Percentiles rank a stretch among this genome's conserved stretches.
Evolutionary conservation across 2,329 filamentous ascomycete species (phyloP).

Genomic region (Knufia petricola): DNA sequence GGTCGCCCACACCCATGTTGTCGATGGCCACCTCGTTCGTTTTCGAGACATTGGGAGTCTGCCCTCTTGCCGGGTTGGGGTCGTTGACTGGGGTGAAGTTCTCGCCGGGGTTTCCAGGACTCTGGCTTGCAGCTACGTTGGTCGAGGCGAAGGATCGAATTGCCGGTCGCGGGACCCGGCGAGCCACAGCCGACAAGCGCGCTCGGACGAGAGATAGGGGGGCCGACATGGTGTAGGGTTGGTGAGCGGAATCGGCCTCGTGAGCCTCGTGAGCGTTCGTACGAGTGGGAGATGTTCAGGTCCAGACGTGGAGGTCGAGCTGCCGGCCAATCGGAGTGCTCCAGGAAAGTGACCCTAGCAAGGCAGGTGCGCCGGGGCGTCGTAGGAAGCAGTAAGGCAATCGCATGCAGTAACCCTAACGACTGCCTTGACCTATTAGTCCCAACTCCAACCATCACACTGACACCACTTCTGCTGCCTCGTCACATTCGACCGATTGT

Average conservation of each 20-base stretch:
- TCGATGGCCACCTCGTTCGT: constrained; percentile 50
- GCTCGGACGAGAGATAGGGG: constrained; percentile 2
- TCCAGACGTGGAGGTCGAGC: constrained; percentile 40
- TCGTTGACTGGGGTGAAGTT: constrained; percentile 46
- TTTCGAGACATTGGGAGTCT: constrained; percentile 48
- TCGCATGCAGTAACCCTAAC: too few species aligned
- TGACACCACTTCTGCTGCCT: not conserved
- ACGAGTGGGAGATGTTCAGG: not conserved
- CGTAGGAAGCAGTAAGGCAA: constrained; percentile 7
- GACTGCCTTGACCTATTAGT: too few species aligned
- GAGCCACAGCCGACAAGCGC: constrained; percentile 10
- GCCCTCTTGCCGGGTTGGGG: constrained; percentile 39
- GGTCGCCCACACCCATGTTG: constrained; percentile 41
- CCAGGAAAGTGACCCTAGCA: not conserved
- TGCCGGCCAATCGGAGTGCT: constrained; percentile 10
- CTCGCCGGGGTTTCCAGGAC: constrained; percentile 24
- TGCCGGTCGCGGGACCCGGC: not conserved
- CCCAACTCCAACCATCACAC: too few species aligned
- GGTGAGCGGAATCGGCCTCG: not conserved
- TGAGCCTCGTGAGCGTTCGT: not conserved
- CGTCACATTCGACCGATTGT: too few species aligned
- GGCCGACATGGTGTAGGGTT: constrained; percentile 3
- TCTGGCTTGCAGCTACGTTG: constrained; percentile 18
- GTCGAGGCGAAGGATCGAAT: constrained; percentile 18
- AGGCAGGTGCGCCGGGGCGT: not conserved